Base-by-base conservation (phyloP, 192 early-diverging fungal genomes). In the Geosiphon pyriformis region DNA sequence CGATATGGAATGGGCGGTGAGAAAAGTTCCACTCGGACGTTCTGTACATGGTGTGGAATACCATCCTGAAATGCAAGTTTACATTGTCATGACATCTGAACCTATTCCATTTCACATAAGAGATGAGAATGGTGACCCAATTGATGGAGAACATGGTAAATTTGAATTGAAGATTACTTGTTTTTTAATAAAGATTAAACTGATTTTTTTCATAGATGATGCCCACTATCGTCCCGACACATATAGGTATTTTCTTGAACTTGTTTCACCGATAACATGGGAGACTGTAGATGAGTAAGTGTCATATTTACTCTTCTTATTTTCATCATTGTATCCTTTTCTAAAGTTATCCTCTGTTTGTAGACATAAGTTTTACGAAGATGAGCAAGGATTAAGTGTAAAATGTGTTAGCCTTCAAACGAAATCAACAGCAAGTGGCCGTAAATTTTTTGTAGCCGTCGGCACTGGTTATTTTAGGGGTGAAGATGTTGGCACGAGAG, bases 221-320 rank as follows among this genome's bases (percentile, higher is more conserved):
- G 52, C 30, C 20, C 77, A 79, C 25, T 84, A 88, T 68, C 73
- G 80, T 3, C 92, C 94, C 17, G 64, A 68, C 15, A 74, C 82
- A 35, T 78, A 85, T 12, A 73, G 76, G 18, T 93, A 85, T 70
- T 82, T 81, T 4, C 60, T 99, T 34, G 91, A 96, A 53, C 77
- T 99, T 50, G 80, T 99, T 15, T 96, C 95, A 18, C 94, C 95
- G 1, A 84, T 93, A 0, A 94, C 93, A 18, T 98, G 92, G 92
- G 94, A 98, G 66, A 93, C 90, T 12, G 91, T 95, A 0, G 95
- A 98, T 68, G 72, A 76, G 70, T 85, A 80, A 20, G 26, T 52
- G 1, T 7, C 67, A 61, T 71, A 2, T 7, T 4, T 48, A 30
- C 66, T 58, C 18, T 34, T 26, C 27, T n/a, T n/a, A n/a, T n/a